These are phyloP conservation scores for Trypanosoma caninum DNA, from an alignment of 208 protist genomes.

Conservation along the genomic window DNA sequence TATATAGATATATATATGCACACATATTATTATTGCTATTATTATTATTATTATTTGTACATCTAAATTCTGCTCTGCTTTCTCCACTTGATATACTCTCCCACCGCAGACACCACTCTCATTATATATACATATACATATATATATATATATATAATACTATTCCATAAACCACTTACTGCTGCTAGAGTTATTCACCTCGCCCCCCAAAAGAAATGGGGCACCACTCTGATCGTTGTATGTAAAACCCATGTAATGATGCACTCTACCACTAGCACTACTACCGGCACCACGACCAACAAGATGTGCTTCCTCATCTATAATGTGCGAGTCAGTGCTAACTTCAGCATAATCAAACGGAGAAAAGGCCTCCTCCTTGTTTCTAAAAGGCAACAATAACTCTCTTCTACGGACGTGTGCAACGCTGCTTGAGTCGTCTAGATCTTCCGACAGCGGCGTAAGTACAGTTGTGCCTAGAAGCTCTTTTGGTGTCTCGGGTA, in stretches of 20 bases:
- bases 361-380: too few relatives aligned
- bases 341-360: too few relatives aligned
- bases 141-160: constrained; percentile 14
- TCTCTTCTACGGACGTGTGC: too few relatives aligned
- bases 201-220: constrained; percentile 9
- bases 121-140: not conserved
- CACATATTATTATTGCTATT: too few relatives aligned
- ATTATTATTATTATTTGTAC: too few relatives aligned
- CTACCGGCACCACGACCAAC: not conserved
- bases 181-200: not conserved
- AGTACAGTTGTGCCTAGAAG: too few relatives aligned
- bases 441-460: too few relatives aligned
- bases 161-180: not conserved
- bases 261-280: constrained; percentile 5
- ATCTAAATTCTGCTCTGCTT: not conserved
- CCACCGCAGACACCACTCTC: not conserved
- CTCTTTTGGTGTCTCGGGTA: too few relatives aligned
- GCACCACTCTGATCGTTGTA: constrained; percentile 7
- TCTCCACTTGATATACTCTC: not conserved
- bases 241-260: constrained; percentile 29
- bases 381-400: too few relatives aligned
- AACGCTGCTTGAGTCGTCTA: too few relatives aligned
- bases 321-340: too few relatives aligned
- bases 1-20: too few relatives aligned
- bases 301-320: not conserved